Base-by-base conservation (phyloP, 345 rosid genomes). In the Noccaea caerulescens region DNA sequence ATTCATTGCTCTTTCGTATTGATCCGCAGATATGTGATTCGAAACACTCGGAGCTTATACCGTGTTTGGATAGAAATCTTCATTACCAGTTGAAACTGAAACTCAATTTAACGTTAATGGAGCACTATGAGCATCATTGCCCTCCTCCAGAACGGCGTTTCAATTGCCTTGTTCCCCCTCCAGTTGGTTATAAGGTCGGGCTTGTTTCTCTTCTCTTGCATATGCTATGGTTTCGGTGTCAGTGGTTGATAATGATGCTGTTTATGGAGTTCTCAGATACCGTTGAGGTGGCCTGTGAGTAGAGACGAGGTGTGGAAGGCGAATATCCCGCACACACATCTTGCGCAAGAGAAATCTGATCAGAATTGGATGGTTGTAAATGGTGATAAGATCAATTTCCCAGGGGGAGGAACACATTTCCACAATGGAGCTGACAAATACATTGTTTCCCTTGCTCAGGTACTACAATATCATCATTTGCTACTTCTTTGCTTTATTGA, bases 301-400 rank as follows among this genome's bases (percentile, higher is more conserved):
- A 86, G 96, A 82, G 96, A 91, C 76, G 99, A 89, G 79, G 98
- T 94, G 71, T 94, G 98, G 99, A 94, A 88, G 73, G 97, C 82
- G 2, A 94, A 94, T 69, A 94, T 94, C 16, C 99, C 99, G 8
- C 99, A 94, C 23, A 89, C 98, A 0, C 98, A 94, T 68, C 97
- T 94, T 55, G 98, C 99, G 3, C 82, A 82, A 57, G 98, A 94
- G 87, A 94, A 94, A 71, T 91, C 97, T 0, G 99, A 94, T 81
- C 99, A 94, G 86, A 88, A 91, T 54, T 94, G 99, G 99, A 94
- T 91, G 99, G 88, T 94, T 58, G 93, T 91, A 14, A 85, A 88
- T 20, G 96, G 99, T 34, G 93, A 91, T 13, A 94, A 91, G 85
- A 94, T 94, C 66, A 88, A 88, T 78, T 94, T 94, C 66, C 99